Evolutionary conservation across 495 filamentous ascomycete species (phyloP), one percentile per base, ranked within the genome.

Genomic region (Neurospora terricola): DNA sequence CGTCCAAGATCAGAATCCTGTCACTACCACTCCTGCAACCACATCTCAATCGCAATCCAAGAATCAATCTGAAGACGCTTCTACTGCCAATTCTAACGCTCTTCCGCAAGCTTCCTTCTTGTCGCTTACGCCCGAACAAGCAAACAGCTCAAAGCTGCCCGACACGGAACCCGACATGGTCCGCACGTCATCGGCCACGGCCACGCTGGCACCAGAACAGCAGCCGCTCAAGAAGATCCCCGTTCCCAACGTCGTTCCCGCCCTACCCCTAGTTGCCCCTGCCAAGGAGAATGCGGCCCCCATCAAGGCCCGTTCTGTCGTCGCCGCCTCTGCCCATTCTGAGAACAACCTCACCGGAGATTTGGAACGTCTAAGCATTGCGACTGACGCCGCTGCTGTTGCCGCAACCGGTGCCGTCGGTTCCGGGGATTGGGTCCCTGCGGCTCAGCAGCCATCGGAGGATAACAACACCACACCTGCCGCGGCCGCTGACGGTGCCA

Each of bases 181-280:
- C 43, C 68, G 54, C 43, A 79, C 77, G 76, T 40, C 74, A 54
- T 40, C 69, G 34, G 68, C 75, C 16, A 48, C 48, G 68, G 72
- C 59, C 10, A 62, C 73, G 27, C 30, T 71, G 36, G 23, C 70
- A 30, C 30, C 21, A 16, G 54, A 68, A 12, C 42, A 27, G 36
- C 37, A 71, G 9, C 66, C 40, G 14, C n/a, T 30, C 39, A 73
- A 69, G 38, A 69, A 39, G 38, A 38, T 48, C 3, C 38, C 75
- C 5, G n/a, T 71, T 37, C 70, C 78, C 14, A 77, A 75, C 11
- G 72, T 76, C 62, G 66, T 73, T 70, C 74, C 78, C 16, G 74
- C 77, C 37, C 48, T 76, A 16, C 74, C 79, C 1, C 75, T 62
- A 14, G 11, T 73, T 71, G 30, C 43, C 76, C 7, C 71, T 48